Evolutionary conservation across 805 yeast genomes (phyloP).

Genomic region (Kluyveromyces dobzhanskii): DNA sequence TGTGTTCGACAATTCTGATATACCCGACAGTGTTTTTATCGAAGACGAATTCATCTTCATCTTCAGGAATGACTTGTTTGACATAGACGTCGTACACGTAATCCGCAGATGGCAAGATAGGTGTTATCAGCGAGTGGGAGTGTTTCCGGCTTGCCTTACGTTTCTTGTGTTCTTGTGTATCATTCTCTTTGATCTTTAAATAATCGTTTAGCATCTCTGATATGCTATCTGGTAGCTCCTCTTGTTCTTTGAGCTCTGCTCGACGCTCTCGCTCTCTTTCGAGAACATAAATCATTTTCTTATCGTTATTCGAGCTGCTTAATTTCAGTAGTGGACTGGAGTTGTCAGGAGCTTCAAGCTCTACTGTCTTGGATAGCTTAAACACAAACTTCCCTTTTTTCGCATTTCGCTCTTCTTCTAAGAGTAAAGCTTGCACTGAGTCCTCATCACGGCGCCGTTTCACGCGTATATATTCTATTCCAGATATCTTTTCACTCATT

Average conservation of each 20-base stretch:
- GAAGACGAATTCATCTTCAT: constrained; percentile 41
- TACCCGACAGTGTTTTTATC: constrained; percentile 30
- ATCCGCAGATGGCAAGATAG: constrained; percentile 36
- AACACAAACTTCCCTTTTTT: constrained; percentile 32
- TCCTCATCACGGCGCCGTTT: constrained; percentile 83
- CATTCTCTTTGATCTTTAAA: constrained; percentile 32
- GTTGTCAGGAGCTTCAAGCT: constrained; percentile 23
- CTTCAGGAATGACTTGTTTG: constrained; percentile 56
- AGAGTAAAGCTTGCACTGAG: constrained; percentile 68
- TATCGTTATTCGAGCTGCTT: constrained; percentile 13
- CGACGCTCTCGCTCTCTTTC: constrained; percentile 20
- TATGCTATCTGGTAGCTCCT: constrained; percentile 49
- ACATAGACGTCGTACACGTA: constrained; percentile 90
- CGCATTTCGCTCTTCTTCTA: constrained; percentile 30
- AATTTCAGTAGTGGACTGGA: constrained; percentile 23
- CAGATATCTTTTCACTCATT: constrained; percentile 6
- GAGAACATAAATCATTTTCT: constrained; percentile 22
- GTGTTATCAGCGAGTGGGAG: constrained; percentile 10
- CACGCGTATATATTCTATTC: constrained; percentile 67
- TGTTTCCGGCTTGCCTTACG: constrained; percentile 21
- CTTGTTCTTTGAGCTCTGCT: constrained; percentile 18
- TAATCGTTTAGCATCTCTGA: constrained; percentile 67
- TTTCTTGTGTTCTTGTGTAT: constrained; percentile 10
- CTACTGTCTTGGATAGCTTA: constrained; percentile 42
- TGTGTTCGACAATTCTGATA: constrained; percentile 36